Evolutionary conservation across 306 rosid species (phyloP), one percentile per base, ranked within the genome.

Genomic region (Abrus pulchellus): DNA sequence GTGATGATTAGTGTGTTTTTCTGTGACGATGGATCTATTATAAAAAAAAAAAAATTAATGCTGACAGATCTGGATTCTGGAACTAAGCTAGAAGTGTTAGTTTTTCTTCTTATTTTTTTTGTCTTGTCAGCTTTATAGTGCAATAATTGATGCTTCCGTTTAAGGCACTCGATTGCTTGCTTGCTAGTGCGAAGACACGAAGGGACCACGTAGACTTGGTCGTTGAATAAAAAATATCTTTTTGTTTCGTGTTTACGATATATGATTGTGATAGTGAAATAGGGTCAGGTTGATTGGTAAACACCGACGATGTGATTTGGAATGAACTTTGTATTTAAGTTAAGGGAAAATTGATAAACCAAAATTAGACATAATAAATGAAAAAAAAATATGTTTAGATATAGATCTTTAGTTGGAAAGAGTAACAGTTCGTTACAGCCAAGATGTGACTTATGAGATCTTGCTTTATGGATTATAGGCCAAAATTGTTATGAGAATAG

Each of bases 261-360:
- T 14, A 14, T 57, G 80, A 68, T 55, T 72, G 77, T 65, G 78
- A 61, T 60, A 44, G 66, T 76, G 10, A 50, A 63, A 57, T 73
- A 41, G 29, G 13, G 36, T 45, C 45, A 13, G 56, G 2, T 36
- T 36, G 3, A 44, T 68, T 30, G 30, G 41, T 29, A 70, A 62
- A 40, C 72, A 76, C 84, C 82, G 87, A 85, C 86, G 50, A 34
- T 7, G 5, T 45, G 20, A 20, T 20, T 20, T 20, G 20, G 20
- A 20, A 20, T 20, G 20, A 20, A 20, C 20, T 20, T 20, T 20
- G 20, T 20, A 20, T 20, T 20, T 20, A 30, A 30, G 14, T 14
- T 14, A 9, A 53, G 30, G 29, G 59, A 27, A 56, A 44, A 44
- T 44, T 44, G 7, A 5, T 1, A 7, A 5, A 44, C 1, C 5